Evolutionary conservation across 2,329 filamentous ascomycete species (phyloP).

Genomic region (Nemania diffusa): DNA sequence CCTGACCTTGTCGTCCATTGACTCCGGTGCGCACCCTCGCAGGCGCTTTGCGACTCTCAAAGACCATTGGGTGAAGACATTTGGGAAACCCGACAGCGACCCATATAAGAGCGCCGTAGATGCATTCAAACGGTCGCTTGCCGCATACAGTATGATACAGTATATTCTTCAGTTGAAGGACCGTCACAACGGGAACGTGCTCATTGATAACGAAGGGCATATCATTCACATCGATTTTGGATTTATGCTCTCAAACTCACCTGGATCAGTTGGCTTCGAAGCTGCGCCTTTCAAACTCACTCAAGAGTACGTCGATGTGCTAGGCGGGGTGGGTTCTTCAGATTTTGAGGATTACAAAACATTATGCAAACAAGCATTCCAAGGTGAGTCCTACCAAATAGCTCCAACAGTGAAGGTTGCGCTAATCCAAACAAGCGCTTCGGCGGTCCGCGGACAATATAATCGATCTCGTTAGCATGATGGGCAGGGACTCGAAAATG

Average conservation of each 20-base stretch:
- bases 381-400: conserved; percentile 61
- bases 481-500: conserved; percentile 86
- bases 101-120: conserved; percentile 77
- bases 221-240: conserved; percentile 92
- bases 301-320: conserved; percentile 84
- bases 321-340: conserved; percentile 76
- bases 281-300: conserved; percentile 89
- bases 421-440: conserved; percentile 63
- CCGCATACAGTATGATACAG: conserved; percentile 85
- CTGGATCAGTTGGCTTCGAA: conserved; percentile 85
- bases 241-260: conserved; percentile 89
- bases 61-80: conserved; percentile 84
- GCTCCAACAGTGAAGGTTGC: conserved; percentile 1
- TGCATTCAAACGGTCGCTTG: conserved; percentile 83
- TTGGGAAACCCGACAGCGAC: conserved; percentile 75
- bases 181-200: conserved; percentile 85
- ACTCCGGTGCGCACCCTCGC: conserved; percentile 76
- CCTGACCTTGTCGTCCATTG: conserved; percentile 78
- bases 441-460: conserved; percentile 82
- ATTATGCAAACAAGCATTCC: conserved; percentile 85
- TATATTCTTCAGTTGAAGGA: conserved; percentile 88
- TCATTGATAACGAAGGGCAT: conserved; percentile 86
- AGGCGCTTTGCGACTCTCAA: conserved; percentile 82
- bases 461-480: conserved; percentile 84
- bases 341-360: conserved; percentile 81